Conservation (phyloP, 148 eudicot species). For the Silene latifolia region DNA sequence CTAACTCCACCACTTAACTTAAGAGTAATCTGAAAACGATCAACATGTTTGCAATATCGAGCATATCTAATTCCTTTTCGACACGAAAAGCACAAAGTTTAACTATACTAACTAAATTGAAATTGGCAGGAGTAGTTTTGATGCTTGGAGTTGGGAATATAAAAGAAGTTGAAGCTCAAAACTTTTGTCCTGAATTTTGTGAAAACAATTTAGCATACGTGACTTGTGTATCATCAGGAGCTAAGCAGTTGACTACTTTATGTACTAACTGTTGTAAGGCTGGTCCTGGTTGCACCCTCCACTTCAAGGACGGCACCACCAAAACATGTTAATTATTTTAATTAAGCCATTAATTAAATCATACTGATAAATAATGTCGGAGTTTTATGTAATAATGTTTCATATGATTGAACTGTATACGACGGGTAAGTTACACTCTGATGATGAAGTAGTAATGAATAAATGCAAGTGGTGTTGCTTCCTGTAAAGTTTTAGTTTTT, state of each 20-base stretch:
- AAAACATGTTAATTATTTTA: background rate
- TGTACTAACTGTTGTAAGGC: conserved; percentile 27
- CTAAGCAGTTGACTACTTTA: background rate
- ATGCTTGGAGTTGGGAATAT: conserved; percentile 21
- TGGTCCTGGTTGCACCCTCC: conserved; percentile 9
- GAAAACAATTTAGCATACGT: conserved; percentile 8
- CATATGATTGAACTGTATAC: background rate
- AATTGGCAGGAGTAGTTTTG: conserved; percentile 15
- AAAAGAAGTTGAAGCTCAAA: conserved; percentile 15
- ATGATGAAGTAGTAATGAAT: background rate
- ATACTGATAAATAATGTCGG: background rate
- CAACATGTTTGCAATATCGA: too few relatives aligned
- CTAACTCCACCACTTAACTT: too few relatives aligned
- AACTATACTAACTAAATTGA: background rate
- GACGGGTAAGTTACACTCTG: background rate
- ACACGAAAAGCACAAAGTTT: background rate
- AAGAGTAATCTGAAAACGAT: too few relatives aligned
- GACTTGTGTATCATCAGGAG: conserved; percentile 22
- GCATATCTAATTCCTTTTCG: too few relatives aligned
- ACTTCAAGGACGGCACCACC: conserved; percentile 5
- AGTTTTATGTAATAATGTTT: conserved; percentile 2
- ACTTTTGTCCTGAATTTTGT: conserved; percentile 19
- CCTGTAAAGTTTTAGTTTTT: too few relatives aligned
- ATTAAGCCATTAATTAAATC: background rate
- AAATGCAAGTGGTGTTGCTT: too few relatives aligned